Base-by-base conservation (phyloP, 2,329 filamentous ascomycete genomes). In the Penicillium sp. region DNA sequence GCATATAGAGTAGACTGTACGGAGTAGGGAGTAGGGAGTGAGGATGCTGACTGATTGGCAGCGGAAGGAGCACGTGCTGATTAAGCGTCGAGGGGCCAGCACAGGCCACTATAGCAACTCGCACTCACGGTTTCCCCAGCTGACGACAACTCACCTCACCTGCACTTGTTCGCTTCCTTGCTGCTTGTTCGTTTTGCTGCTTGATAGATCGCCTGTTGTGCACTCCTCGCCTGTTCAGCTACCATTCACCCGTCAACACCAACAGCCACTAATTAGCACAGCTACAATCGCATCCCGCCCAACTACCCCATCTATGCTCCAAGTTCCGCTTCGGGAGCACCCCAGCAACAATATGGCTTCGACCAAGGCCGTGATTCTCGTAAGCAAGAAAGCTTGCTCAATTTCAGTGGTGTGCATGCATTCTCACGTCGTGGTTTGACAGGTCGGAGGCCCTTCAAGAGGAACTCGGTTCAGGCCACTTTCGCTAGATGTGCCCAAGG, bases 401-500 rank as follows among this genome's bases (percentile, higher is more conserved):
- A 42, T 2, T 24, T 38, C 53, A 14, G n/a, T n/a, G n/a, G n/a
- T n/a, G n/a, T n/a, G n/a, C 14, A 3, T 30, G n/a, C 8, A 12
- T 46, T n/a, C 51, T 58, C 18, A 43, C 54, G 30, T 11, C 38
- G 40, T 42, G 24, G 57, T 60, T 59, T 43, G 35, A 60, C 55
- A 97, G 92, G 93, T 97, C 69, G 93, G 93, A 64, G 93, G 94
- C 60, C 92, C 94, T 56, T 97, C 92, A 58, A 85, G 94, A 81
- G 94, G 94, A 72, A 99, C 94, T 61, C 86, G 94, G 64, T 97
- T 97, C 79, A 85, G 94, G 65, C 94, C 94, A 66, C 83, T 99
- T 65, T 96, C 91, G 56, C 88, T 97, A 68, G 94, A 99, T 77
- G 82, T 97, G 56, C 94, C 94, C 66, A 97, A 97, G 86, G 90